These are phyloP conservation scores for Monilinia aucupariae DNA, from an alignment of 2,329 filamentous ascomycete genomes.

Conservation along the genomic window DNA sequence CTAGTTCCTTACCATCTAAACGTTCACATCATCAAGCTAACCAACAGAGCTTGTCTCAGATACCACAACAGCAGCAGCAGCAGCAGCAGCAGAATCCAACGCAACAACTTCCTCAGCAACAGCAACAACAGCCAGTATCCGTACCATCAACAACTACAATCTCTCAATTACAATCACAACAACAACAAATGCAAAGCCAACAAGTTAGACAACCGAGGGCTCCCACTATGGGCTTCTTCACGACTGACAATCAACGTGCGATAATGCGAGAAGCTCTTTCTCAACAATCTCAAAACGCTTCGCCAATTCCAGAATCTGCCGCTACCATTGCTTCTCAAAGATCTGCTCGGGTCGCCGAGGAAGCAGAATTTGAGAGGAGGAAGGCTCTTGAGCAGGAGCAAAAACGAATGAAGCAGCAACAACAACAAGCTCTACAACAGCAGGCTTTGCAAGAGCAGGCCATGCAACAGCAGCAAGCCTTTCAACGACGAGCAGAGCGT, in stretches of 20 bases:
- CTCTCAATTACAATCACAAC: constrained; percentile 12
- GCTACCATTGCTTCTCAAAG: neutral
- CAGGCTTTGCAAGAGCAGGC: constrained; percentile 1
- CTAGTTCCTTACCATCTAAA: constrained; percentile 28
- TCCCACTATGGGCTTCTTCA: constrained; percentile 33
- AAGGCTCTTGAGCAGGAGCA: constrained; percentile 9
- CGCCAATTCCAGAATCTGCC: constrained; percentile 1
- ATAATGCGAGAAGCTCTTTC: constrained; percentile 20
- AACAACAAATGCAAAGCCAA: constrained; percentile 19
- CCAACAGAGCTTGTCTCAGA: constrained; percentile 25
- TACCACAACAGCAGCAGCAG: constrained; percentile 23
- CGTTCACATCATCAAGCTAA: constrained; percentile 28
- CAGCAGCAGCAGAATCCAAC: neutral
- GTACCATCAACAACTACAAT: constrained; percentile 19
- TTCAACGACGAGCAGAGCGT: neutral
- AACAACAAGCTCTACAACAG: constrained; percentile 15
- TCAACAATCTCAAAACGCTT: constrained; percentile 6
- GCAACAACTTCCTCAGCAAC: neutral
- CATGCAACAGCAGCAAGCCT: neutral
- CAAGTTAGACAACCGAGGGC: constrained; percentile 25
- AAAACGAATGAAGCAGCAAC: constrained; percentile 4
- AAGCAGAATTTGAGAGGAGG: neutral
- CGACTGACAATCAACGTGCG: constrained; percentile 26
- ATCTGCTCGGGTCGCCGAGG: constrained; percentile 4
- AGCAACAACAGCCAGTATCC: constrained; percentile 20